phyloP scores from a whole-genome alignment of 805 yeast genomes.

The Saturnispora sanitii region DNA sequence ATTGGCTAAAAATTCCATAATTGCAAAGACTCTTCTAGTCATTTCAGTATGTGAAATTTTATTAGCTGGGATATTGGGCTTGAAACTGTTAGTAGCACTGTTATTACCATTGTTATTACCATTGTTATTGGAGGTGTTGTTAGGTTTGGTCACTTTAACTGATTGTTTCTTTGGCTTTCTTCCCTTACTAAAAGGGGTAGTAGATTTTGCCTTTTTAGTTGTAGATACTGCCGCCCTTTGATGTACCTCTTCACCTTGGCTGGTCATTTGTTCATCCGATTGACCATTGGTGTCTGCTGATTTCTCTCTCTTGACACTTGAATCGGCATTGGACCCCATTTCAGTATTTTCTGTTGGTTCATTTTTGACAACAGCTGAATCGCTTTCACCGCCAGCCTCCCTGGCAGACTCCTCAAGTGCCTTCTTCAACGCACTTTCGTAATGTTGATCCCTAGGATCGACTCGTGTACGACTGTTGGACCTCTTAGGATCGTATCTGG shows the following conservation, averaged over 20 bases:
- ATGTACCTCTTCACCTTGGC: no score
- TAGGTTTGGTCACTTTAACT: not conserved
- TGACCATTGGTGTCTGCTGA: no score
- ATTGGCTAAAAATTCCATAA: constrained; percentile 81
- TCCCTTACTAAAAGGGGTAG: not conserved
- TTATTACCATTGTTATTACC: no score
- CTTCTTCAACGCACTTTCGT: constrained; percentile 29
- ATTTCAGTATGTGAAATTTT: constrained; percentile 71
- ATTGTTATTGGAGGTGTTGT: constrained; percentile 31
- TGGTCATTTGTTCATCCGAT: no score
- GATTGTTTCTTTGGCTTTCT: not conserved
- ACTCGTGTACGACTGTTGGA: constrained; percentile 9
- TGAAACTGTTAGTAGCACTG: constrained; percentile 36
- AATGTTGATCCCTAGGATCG: constrained; percentile 25
- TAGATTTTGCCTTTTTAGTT: not conserved
- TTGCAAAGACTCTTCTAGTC: constrained; percentile 81
- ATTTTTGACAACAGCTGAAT: no score
- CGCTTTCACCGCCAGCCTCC: constrained; percentile 30
- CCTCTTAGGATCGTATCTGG: constrained; percentile 35
- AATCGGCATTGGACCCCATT: no score
- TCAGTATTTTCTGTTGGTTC: not conserved
- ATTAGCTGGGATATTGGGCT: constrained; percentile 75
- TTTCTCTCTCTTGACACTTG: no score
- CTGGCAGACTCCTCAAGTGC: constrained; percentile 50
- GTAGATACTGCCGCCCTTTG: not conserved